Percentiles rank a stretch among this genome's conserved stretches.
Conservation (phyloP, 2,329 filamentous ascomycete species). For the Apiospora rasikravindrae region DNA sequence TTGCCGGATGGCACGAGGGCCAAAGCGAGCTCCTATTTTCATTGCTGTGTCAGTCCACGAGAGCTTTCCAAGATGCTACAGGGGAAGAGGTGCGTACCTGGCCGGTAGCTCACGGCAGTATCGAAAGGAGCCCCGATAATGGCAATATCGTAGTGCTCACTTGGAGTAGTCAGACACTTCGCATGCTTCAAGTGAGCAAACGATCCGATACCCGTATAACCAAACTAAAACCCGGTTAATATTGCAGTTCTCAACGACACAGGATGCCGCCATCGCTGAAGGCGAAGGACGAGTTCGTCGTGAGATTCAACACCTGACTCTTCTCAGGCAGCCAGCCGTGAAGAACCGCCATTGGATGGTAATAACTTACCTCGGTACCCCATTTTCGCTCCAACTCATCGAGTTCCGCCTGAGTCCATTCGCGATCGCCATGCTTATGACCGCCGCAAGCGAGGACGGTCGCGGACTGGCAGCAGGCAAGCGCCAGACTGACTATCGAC, state of each 20-base stretch:
- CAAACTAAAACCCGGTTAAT: slow-evolving; percentile 48
- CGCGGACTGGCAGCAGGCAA: slow-evolving; percentile 32
- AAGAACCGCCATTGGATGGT: not conserved
- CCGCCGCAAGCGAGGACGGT: slow-evolving; percentile 38
- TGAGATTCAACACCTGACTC: not conserved
- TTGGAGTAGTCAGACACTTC: slow-evolving; percentile 71
- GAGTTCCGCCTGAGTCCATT: slow-evolving; percentile 56
- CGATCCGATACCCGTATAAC: slow-evolving; percentile 75
- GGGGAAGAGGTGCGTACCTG: slow-evolving; percentile 49
- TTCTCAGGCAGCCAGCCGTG: not conserved
- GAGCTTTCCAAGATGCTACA: not conserved
- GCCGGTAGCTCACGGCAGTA: slow-evolving; percentile 73
- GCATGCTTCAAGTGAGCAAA: slow-evolving; percentile 74
- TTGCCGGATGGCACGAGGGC: slow-evolving; percentile 84
- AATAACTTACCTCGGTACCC: slow-evolving; percentile 57
- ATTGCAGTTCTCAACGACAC: not conserved
- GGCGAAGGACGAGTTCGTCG: not conserved
- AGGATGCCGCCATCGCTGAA: not conserved
- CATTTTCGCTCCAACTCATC: slow-evolving; percentile 62
- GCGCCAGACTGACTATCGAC: slow-evolving; percentile 31
- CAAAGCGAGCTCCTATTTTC: slow-evolving; percentile 73
- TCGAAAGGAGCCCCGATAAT: slow-evolving; percentile 77
- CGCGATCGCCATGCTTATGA: slow-evolving; percentile 44
- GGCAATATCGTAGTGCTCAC: slow-evolving; percentile 70
- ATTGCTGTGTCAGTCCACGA: not conserved